phyloP scores from a whole-genome alignment of 148 eudicot genomes.

The Rhododendron mucronatum region DNA sequence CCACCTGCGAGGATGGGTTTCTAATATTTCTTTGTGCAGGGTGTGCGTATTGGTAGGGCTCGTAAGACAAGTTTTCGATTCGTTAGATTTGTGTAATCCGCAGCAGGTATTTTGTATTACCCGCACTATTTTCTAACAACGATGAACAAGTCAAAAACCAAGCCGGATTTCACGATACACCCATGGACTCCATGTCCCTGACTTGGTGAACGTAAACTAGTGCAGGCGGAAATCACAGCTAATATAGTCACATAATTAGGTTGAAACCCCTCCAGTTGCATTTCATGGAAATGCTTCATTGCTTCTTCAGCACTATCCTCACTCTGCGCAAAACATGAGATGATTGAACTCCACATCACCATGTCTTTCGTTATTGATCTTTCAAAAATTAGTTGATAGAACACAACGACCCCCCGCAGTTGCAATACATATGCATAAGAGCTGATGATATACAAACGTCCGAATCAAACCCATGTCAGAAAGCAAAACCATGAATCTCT shows the following conservation, averaged over 20 bases:
- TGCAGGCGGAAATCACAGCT: conserved; percentile 38
- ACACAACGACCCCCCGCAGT: conserved; percentile 9
- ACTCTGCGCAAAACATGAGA: conserved; percentile 28
- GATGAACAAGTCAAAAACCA: conserved; percentile 11
- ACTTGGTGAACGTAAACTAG: conserved; percentile 20
- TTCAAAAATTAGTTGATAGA: conserved; percentile 21
- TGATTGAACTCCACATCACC: conserved; percentile 49
- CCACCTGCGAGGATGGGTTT: too few relatives aligned
- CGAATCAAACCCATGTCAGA: conserved; percentile 35
- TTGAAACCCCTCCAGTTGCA: conserved; percentile 33
- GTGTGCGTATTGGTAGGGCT: too few relatives aligned
- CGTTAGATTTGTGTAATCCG: too few relatives aligned
- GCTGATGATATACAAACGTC: conserved; percentile 34
- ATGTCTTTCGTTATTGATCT: conserved; percentile 29
- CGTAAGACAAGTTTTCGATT: too few relatives aligned
- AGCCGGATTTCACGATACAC: conserved; percentile 26
- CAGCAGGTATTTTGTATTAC: too few relatives aligned
- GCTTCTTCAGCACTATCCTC: conserved; percentile 26
- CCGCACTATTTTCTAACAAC: too few relatives aligned
- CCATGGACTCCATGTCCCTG: conserved; percentile 33
- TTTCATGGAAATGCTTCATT: conserved; percentile 26
- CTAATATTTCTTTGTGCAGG: too few relatives aligned
- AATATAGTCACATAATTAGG: conserved; percentile 41
- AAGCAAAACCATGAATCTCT: conserved; percentile 45
- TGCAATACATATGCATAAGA: conserved; percentile 33